A percentile compares a stretch with the other conserved stretches of the same genome.
Conservation (phyloP, 805 yeast species). For the Barnettozyma pratensis region DNA sequence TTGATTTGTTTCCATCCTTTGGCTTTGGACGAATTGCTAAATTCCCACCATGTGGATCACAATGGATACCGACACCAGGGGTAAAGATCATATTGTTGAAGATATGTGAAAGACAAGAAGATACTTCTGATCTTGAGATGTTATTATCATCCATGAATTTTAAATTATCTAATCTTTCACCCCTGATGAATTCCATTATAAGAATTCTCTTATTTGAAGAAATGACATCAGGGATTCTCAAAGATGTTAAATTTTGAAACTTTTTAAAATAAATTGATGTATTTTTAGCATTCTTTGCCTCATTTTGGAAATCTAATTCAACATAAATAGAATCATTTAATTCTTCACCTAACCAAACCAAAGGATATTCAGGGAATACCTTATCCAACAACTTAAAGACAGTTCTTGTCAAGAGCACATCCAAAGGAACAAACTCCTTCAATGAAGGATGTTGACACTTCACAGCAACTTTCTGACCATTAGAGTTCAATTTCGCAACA, state of each 20-base stretch:
- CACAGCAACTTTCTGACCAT: conserved; percentile 79
- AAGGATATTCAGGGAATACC: conserved; percentile 89
- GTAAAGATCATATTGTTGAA: conserved; percentile 95
- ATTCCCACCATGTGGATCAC: conserved; percentile 99
- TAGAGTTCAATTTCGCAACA: conserved; percentile 51
- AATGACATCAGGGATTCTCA: conserved; percentile 69
- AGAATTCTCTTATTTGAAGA: conserved; percentile 66
- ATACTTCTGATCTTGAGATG: conserved; percentile 73
- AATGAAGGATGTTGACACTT: conserved; percentile 92
- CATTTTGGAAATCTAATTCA: conserved; percentile 86
- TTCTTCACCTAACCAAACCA: conserved; percentile 95
- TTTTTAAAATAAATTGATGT: conserved; percentile 64
- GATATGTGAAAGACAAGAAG: conserved; percentile 80
- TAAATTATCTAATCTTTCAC: conserved; percentile 77
- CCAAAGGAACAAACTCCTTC: conserved; percentile 84
- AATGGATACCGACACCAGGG: conserved; percentile 86
- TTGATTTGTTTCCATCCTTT: conserved; percentile 19
- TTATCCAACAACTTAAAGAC: conserved; percentile 71
- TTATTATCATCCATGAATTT: conserved; percentile 54
- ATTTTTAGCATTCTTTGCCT: conserved; percentile 73
- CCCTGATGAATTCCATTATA: conserved; percentile 82
- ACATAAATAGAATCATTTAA: conserved; percentile 78
- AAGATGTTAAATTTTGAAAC: conserved; percentile 59
- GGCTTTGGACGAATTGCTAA: conserved; percentile 63
- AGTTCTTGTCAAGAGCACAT: conserved; percentile 67